Evolutionary conservation across 139 green algal genomes (phyloP).

Genomic region (Zygnema cylindricum): DNA sequence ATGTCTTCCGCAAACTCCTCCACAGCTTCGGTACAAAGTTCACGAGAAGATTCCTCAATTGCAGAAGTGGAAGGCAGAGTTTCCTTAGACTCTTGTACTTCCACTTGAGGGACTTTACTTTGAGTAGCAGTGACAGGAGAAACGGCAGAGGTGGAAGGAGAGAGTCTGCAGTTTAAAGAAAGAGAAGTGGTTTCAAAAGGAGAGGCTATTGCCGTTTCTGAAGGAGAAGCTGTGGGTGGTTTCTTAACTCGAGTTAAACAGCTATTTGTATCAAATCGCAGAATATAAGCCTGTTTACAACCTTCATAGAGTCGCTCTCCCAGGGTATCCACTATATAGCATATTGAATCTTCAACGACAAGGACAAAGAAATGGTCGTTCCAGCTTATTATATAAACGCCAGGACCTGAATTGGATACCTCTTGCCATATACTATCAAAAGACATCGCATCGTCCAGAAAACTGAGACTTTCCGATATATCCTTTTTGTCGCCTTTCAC

Average conservation of each 20-base stretch:
- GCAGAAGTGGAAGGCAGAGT: not conserved
- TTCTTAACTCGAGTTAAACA: not conserved
- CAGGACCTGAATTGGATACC: slow-evolving; percentile 24
- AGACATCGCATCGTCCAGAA: slow-evolving; percentile 49
- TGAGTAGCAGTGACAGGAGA: too few relatives aligned
- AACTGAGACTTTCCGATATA: not conserved
- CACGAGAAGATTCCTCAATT: not conserved
- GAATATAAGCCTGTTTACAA: slow-evolving; percentile 52
- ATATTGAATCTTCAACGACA: slow-evolving; percentile 28
- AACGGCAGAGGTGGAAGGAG: not conserved
- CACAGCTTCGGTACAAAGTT: not conserved
- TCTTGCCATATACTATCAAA: slow-evolving; percentile 58
- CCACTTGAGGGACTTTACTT: not conserved
- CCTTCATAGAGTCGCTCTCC: slow-evolving; percentile 56
- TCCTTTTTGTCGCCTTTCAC: not conserved
- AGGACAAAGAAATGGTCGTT: slow-evolving; percentile 64
- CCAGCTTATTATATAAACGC: slow-evolving; percentile 59
- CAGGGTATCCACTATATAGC: slow-evolving; percentile 59
- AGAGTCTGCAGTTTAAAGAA: not conserved
- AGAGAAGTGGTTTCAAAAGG: not conserved
- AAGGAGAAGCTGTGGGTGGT: not conserved
- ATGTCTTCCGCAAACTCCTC: not conserved
- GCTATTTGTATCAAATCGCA: slow-evolving; percentile 38
- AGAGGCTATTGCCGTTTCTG: not conserved
- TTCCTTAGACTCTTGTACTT: not conserved